Conservation (phyloP, 441 rosid genomes). For the Omphalea diandra region DNA sequence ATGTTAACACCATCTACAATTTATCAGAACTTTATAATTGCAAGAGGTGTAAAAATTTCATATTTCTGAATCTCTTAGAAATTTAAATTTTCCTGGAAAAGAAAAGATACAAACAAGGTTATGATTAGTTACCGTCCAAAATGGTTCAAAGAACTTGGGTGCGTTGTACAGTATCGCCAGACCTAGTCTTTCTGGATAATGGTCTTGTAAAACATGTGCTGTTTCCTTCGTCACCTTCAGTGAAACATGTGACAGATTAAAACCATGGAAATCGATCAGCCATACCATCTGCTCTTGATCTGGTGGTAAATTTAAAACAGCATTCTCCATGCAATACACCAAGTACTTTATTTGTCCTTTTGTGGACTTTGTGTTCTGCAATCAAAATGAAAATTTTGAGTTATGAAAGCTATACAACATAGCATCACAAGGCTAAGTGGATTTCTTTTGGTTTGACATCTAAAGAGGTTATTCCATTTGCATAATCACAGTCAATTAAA, state of each 20-base stretch:
- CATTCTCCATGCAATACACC: constrained; percentile 99
- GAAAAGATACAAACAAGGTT: background rate
- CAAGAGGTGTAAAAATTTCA: background rate
- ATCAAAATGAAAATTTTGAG: constrained; percentile 26
- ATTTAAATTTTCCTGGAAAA: background rate
- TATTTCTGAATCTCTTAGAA: background rate
- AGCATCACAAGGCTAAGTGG: background rate
- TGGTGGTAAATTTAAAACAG: constrained; percentile 67
- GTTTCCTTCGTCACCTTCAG: constrained; percentile 81
- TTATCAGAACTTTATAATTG: background rate
- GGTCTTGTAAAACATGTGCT: constrained; percentile 81
- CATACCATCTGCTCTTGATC: constrained; percentile 89
- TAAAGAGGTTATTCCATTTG: background rate
- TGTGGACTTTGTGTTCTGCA: constrained; percentile 90
- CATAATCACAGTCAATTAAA: constrained; percentile 1
- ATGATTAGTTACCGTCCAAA: constrained; percentile 60
- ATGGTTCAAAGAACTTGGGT: constrained; percentile 94
- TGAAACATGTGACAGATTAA: constrained; percentile 68
- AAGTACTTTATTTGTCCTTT: constrained; percentile 83
- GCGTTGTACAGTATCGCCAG: constrained; percentile 79
- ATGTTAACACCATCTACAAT: background rate
- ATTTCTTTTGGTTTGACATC: constrained; percentile 6
- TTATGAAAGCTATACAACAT: constrained; percentile 17
- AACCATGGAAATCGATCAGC: constrained; percentile 85
- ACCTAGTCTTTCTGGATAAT: constrained; percentile 85